phyloP scores from a whole-genome alignment of 2,329 filamentous ascomycete genomes.

The Colletotrichum aenigma region DNA sequence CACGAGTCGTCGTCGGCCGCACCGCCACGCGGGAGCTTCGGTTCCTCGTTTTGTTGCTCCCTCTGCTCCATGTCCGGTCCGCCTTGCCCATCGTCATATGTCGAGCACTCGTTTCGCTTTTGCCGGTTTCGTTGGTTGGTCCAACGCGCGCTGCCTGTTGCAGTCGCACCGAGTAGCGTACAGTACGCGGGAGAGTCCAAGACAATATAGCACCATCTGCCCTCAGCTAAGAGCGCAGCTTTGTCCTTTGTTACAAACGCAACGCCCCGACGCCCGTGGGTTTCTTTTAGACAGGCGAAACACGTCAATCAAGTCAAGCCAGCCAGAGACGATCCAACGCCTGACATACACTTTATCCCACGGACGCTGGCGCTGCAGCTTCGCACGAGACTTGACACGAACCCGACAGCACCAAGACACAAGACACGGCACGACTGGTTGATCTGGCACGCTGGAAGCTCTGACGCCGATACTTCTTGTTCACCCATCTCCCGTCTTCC shows the following conservation, averaged over 20 bases:
- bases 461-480: conserved; percentile 8
- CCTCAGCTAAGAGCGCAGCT: neutral
- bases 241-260: conserved; percentile 12
- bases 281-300: neutral
- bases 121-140: neutral
- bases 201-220: neutral
- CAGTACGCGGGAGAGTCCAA: neutral
- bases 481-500: conserved; percentile 4
- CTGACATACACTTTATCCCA: neutral
- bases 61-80: neutral
- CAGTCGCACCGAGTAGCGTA: neutral
- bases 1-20: neutral
- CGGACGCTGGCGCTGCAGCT: conserved; percentile 2
- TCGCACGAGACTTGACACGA: neutral
- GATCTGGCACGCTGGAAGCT: neutral
- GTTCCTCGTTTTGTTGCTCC: neutral
- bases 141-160: neutral
- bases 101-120: neutral
- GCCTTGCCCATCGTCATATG: neutral
- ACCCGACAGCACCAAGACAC: neutral
- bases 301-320: neutral
- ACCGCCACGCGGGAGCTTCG: conserved; percentile 8
- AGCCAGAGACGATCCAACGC: neutral
- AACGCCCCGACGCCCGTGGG: neutral
- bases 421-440: neutral